Percentiles rank a stretch among this genome's conserved stretches.
These are phyloP conservation scores for Blastobotrys raffinosifermentans DNA, from an alignment of 1,139 yeast genomes.

Conservation along the genomic window DNA sequence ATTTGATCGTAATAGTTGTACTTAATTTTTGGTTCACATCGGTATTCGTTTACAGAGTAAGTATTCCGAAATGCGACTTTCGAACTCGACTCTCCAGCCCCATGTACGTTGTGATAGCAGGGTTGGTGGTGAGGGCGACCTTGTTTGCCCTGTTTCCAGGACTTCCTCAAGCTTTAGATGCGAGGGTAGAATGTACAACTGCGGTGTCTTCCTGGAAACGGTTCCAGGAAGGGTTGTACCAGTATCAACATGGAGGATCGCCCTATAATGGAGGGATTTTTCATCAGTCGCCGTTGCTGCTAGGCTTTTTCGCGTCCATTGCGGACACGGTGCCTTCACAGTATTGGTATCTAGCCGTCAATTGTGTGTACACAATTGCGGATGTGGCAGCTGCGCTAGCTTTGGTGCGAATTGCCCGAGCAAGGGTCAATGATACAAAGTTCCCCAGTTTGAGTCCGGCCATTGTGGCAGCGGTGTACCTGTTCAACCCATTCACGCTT, in stretches of 20 bases:
- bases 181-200: constrained; percentile 71
- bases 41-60: too few relatives aligned
- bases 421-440: constrained; percentile 5
- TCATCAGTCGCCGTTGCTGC: constrained; percentile 72
- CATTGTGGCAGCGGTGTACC: constrained; percentile 47
- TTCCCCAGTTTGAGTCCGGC: constrained; percentile 17
- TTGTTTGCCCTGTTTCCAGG: constrained; percentile 26
- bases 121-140: constrained; percentile 21
- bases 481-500: constrained; percentile 74
- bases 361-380: constrained; percentile 36
- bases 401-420: constrained; percentile 39
- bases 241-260: constrained; percentile 52
- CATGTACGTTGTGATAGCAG: constrained; percentile 13
- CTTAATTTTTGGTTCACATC: too few relatives aligned
- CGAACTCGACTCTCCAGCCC: too few relatives aligned
- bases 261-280: constrained; percentile 83
- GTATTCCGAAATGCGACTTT: too few relatives aligned
- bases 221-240: constrained; percentile 75
- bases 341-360: constrained; percentile 13
- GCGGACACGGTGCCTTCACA: constrained; percentile 21
- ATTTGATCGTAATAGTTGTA: too few relatives aligned
- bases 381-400: constrained; percentile 39
- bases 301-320: constrained; percentile 44
- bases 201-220: constrained; percentile 62
- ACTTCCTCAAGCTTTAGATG: constrained; percentile 38